A percentile compares a stretch with the other conserved stretches of the same genome.
phyloP scores from a whole-genome alignment of 495 filamentous ascomycete species.

The Penicillium maclennaniae region DNA sequence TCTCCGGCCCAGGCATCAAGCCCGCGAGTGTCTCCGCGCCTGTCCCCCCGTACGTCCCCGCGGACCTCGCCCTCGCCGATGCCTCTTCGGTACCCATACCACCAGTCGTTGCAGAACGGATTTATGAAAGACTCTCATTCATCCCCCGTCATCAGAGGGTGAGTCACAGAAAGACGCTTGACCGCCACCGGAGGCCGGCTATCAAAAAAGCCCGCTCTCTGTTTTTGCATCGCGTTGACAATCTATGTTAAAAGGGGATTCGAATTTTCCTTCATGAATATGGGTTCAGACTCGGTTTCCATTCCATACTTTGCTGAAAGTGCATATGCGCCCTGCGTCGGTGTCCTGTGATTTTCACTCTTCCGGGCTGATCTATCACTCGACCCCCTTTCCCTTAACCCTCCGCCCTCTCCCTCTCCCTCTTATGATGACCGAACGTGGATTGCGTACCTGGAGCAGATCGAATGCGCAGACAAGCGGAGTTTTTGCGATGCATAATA shows the following conservation, averaged over 20 bases:
- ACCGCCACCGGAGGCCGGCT: constrained; percentile 13
- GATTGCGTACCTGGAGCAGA: background rate
- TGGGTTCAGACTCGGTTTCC: constrained; percentile 16
- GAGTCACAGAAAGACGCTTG: constrained; percentile 18
- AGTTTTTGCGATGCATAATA: constrained; percentile 42
- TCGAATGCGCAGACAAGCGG: constrained; percentile 4
- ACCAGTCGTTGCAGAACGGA: constrained; percentile 35
- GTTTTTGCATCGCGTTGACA: constrained; percentile 18
- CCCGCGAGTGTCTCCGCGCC: constrained; percentile 25
- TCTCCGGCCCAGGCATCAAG: constrained; percentile 16
- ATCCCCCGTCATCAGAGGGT: constrained; percentile 47
- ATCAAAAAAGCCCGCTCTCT: background rate
- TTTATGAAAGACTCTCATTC: constrained; percentile 44
- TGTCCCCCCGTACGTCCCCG: constrained; percentile 26
- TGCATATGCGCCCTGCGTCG: constrained; percentile 16
- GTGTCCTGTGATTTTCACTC: constrained; percentile 13
- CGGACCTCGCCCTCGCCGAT: constrained; percentile 35
- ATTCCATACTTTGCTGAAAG: constrained; percentile 10
- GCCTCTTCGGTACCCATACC: constrained; percentile 37
- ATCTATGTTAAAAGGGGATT: constrained; percentile 17
- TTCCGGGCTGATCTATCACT: constrained; percentile 4
- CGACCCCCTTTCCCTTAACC: background rate
- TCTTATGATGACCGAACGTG: constrained; percentile 1
- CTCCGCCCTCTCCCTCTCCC: background rate
- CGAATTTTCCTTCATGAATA: constrained; percentile 15